phyloP scores from a whole-genome alignment of 2,329 filamentous ascomycete genomes.

The Juglanconis oblonga region DNA sequence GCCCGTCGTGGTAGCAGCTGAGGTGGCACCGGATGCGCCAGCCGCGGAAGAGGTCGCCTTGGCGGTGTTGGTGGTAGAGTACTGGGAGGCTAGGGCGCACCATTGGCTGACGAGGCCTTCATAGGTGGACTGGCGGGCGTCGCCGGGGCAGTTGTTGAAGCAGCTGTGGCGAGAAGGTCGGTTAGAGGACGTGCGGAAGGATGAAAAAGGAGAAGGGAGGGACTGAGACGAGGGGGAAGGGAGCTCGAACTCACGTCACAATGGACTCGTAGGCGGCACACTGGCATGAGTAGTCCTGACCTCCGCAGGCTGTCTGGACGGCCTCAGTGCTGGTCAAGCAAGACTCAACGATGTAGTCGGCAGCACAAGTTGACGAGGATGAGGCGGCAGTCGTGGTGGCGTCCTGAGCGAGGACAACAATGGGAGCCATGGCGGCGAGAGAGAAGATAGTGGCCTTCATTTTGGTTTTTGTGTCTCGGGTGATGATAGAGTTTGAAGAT shows the following conservation, averaged over 20 bases:
- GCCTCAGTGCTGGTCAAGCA: constrained; percentile 40
- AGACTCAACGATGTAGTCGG: constrained; percentile 45
- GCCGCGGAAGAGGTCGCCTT: constrained; percentile 21
- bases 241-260: constrained; percentile 37
- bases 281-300: constrained; percentile 44
- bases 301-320: constrained; percentile 37
- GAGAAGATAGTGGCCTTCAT: constrained; percentile 45
- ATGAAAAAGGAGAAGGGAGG: not conserved
- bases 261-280: constrained; percentile 43
- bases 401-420: constrained; percentile 32
- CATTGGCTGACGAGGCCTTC: constrained; percentile 38
- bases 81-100: constrained; percentile 45
- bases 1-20: constrained; percentile 8
- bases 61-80: constrained; percentile 25
- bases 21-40: constrained; percentile 21
- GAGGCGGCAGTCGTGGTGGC: constrained; percentile 34
- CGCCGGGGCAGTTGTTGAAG: constrained; percentile 57
- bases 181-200: not conserved
- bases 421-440: constrained; percentile 33
- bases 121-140: constrained; percentile 34
- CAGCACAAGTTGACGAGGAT: constrained; percentile 35
- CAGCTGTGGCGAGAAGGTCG: constrained; percentile 32
- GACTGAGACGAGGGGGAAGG: not conserved
- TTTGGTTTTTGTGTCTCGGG: not conserved
- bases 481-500: not conserved